Base-by-base conservation (phyloP, 768 basidiomycete genomes). In the Lyophyllum decastes region DNA sequence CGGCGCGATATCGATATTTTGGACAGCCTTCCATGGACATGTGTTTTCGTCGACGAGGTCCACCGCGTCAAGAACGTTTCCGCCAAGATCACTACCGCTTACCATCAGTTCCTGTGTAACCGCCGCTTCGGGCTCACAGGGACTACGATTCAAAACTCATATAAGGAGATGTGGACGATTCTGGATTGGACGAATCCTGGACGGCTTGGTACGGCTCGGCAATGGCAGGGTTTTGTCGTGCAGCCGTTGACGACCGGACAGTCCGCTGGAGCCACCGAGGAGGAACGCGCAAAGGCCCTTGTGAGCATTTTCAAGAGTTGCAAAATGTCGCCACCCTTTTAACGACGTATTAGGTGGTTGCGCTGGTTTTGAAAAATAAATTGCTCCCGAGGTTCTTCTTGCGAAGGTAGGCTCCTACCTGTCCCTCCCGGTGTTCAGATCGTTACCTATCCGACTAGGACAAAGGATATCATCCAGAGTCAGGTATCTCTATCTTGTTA, bases 141-240 rank as follows among this genome's bases (percentile, higher is more conserved):
- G 19, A 87, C 89, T 16, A 77, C 82, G 26, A 78, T 81, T 34
- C 96, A 98, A 67, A 99, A 98, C 64, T 83, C 86, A 0, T 95
- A 95, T 67, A 81, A 84, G 43, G 96, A 98, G 69, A 77, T 98
- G 63, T 95, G 94, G 90, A 91, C 92, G 0, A 86, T 99, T 33
- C 73, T 98, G 30, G 86, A 96, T 67, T 98, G 94, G 90, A 89
- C 89, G n/a, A 90, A 88, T 59, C 94, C 94, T 0, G 91, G 88
- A 0, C 75, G 76, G 24, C 70, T 96, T 9, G 96, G 95, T 0
- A 86, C 84, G 0, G 67, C 74, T 25, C 79, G 78, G 30, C 86
- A 98, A 61, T 98, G 95, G 94, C 82, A 86, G 44, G 78, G 79
- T 4, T 88, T 80, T 61, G 82, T 97, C 3, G 81, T 82, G 17